Evolutionary conservation across 2,329 filamentous ascomycete species (phyloP), one percentile per base, ranked within the genome.

Genomic region (Penicillium janthinellum): DNA sequence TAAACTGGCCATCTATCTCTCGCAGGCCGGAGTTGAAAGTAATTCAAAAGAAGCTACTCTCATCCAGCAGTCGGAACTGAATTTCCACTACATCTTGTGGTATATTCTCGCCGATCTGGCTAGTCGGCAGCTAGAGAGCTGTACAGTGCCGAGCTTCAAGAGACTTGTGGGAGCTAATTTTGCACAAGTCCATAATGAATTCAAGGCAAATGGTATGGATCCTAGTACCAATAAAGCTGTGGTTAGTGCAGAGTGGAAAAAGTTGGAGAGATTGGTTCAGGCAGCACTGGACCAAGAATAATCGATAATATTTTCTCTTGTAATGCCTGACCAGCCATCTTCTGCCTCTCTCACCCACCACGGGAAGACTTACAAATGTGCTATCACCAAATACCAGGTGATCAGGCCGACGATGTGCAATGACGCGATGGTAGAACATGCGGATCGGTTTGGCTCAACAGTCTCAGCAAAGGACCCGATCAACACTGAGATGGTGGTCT

Each of bases 161-260:
- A 61, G 57, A n/a, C 61, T 71, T 41, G 67, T 72, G 12, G 64
- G 52, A 39, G 59, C 38, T 7, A 67, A 70, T 5, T 71, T 72
- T 58, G 60, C 57, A 4, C 67, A 73, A 41, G 67, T 73, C 10
- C 63, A 73, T 57, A 58, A 60, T 42, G 67, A 72, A 56, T 73
- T 72, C 57, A 58, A 59, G 39, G 60, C 59, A 4, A 65, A 70
- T 60, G 70, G 68, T 17, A 50, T 70, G 57, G 68, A 73, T 62
- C 69, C 70, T 17, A 66, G 60, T 17, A 62, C 48, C 2, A 64
- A 71, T 54, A 56, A 61, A 47, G 61, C 54, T 7, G 57, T 66
- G 20, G 67, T 76, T 15, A 62, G 64, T 48, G 71, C 70, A 45
- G 82, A 83, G 69, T 84, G 79, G 69, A 77, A 79, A 64, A 83